These are phyloP conservation scores for Phytophthora rubi DNA, from an alignment of 352 stramenopile genomes.

Conservation along the genomic window DNA sequence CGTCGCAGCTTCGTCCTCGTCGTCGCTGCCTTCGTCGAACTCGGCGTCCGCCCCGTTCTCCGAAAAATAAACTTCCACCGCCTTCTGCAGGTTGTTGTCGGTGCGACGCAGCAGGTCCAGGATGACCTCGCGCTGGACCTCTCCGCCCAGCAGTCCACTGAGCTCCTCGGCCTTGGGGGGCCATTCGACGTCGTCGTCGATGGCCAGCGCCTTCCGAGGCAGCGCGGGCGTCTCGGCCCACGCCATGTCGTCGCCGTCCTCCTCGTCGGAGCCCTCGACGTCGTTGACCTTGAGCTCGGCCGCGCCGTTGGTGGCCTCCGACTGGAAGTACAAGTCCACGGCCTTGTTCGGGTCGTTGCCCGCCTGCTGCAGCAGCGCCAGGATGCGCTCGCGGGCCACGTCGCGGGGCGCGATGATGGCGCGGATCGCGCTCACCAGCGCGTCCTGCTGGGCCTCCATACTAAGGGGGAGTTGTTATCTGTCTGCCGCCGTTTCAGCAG, in stretches of 20 bases:
- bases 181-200: conserved; percentile 38
- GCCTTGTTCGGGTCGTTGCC: conserved; percentile 84
- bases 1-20: conserved; percentile 42
- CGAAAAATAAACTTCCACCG: conserved; percentile 81
- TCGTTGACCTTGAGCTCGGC: conserved; percentile 54
- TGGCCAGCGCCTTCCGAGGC: conserved; percentile 13
- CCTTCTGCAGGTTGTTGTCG: conserved; percentile 77
- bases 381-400: conserved; percentile 69
- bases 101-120: conserved; percentile 62
- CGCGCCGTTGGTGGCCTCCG: conserved; percentile 46
- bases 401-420: conserved; percentile 73
- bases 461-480: neutral
- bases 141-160: conserved; percentile 74
- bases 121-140: conserved; percentile 66
- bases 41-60: conserved; percentile 59
- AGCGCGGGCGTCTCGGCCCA: conserved; percentile 29
- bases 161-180: conserved; percentile 59
- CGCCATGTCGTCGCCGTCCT: conserved; percentile 34
- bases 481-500: conserved; percentile 13
- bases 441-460: conserved; percentile 66
- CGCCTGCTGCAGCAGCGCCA: conserved; percentile 64
- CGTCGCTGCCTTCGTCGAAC: conserved; percentile 52
- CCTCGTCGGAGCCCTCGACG: conserved; percentile 53
- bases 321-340: conserved; percentile 83
- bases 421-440: conserved; percentile 80